A percentile compares a stretch with the other conserved stretches of the same genome.
Conservation (phyloP, 345 rosid genomes). For the Gossypium stocksii region DNA sequence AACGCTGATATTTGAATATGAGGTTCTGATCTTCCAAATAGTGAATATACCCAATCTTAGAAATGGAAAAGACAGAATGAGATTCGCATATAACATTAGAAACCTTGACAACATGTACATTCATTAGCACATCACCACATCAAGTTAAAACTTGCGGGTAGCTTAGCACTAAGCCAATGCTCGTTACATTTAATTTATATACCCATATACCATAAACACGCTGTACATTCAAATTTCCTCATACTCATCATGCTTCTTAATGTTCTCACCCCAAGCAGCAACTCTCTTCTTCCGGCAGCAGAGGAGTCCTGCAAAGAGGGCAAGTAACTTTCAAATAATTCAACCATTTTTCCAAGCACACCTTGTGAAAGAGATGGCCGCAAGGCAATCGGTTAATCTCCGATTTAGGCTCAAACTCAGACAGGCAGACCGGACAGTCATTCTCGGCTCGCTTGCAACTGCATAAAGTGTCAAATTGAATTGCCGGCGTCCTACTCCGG, state of each 20-base stretch:
- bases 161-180: background rate
- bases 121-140: constrained; percentile 10
- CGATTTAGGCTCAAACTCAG: constrained; percentile 51
- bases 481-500: constrained; percentile 49
- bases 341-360: constrained; percentile 75
- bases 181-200: background rate
- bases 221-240: constrained; percentile 7
- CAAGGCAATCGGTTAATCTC: constrained; percentile 61
- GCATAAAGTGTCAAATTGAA: constrained; percentile 45
- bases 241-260: background rate
- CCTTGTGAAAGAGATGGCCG: constrained; percentile 65
- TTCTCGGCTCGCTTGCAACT: constrained; percentile 39
- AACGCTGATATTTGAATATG: too few species aligned
- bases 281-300: constrained; percentile 44
- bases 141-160: constrained; percentile 14
- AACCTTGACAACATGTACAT: constrained; percentile 27
- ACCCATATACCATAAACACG: constrained; percentile 23
- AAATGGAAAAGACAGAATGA: constrained; percentile 1
- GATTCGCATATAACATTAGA: constrained; percentile 19
- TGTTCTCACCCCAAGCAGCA: constrained; percentile 41
- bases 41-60: too few species aligned
- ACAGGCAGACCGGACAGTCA: constrained; percentile 66
- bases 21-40: too few species aligned
- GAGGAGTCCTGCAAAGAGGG: constrained; percentile 66
- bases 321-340: constrained; percentile 67